phyloP scores from a whole-genome alignment of 1,284 basidiomycete genomes.

The Sphaerobolus stellatus region DNA sequence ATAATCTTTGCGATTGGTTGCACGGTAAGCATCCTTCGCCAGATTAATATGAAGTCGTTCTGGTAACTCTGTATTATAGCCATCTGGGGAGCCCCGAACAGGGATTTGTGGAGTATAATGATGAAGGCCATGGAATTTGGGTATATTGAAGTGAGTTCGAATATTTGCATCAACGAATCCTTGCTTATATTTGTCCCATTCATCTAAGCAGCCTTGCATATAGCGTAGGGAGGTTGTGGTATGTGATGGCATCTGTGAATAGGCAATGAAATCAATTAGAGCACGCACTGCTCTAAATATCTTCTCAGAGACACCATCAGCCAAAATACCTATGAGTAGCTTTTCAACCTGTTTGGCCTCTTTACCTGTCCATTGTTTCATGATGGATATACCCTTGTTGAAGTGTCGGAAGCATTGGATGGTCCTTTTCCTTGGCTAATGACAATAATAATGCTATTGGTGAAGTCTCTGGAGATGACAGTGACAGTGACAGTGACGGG shows the following conservation, averaged over 20 bases:
- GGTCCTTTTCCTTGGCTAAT: too few relatives aligned
- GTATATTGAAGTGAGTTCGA: slow-evolving; percentile 16
- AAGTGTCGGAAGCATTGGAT: slow-evolving; percentile 29
- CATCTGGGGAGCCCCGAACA: slow-evolving; percentile 31
- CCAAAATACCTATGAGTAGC: slow-evolving; percentile 15
- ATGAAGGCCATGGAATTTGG: slow-evolving; percentile 28
- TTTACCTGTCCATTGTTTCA: slow-evolving; percentile 27
- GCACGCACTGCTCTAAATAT: slow-evolving; percentile 5
- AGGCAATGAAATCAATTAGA: slow-evolving; percentile 16
- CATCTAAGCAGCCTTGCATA: slow-evolving; percentile 11
- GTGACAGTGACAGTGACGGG: too few relatives aligned
- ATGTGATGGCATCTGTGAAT: slow-evolving; percentile 4
- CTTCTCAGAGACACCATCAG: slow-evolving; percentile 6
- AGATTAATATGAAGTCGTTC: slow-evolving; percentile 30
- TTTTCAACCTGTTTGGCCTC: slow-evolving; percentile 1
- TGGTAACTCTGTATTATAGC: slow-evolving; percentile 26
- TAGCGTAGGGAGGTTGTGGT: slow-evolving; percentile 6
- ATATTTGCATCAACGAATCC: slow-evolving; percentile 10
- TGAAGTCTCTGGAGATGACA: too few relatives aligned
- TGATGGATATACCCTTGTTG: slow-evolving; percentile 23
- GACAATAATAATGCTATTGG: too few relatives aligned
- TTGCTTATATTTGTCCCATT: slow-evolving; percentile 17
- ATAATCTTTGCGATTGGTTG: slow-evolving; percentile 21
- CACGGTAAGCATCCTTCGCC: slow-evolving; percentile 23
- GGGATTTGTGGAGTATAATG: slow-evolving; percentile 26